Evolutionary conservation across 345 rosid species (phyloP).

Genomic region (Alliaria petiolata): DNA sequence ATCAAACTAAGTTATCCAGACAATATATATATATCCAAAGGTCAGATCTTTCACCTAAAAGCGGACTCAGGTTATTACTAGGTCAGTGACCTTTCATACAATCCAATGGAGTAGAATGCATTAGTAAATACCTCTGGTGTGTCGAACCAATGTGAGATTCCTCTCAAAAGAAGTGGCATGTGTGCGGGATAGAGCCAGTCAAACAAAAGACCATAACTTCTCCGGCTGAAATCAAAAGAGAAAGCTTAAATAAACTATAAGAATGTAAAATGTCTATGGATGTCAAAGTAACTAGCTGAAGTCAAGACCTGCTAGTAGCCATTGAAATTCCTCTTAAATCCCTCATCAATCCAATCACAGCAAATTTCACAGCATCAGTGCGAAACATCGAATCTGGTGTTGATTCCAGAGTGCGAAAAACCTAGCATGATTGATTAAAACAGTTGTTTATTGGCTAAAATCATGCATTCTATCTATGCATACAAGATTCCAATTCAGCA

Average conservation of each 20-base stretch:
- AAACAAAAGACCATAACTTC: slow-evolving; percentile 87
- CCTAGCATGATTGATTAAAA: slow-evolving; percentile 45
- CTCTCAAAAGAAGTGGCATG: slow-evolving; percentile 91
- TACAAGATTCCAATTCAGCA: background rate
- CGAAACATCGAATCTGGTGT: slow-evolving; percentile 89
- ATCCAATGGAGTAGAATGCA: slow-evolving; percentile 11
- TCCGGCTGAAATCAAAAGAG: slow-evolving; percentile 59
- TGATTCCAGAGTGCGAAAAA: slow-evolving; percentile 75
- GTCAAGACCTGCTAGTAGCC: slow-evolving; percentile 85
- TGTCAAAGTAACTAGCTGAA: slow-evolving; percentile 8
- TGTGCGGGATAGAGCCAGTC: slow-evolving; percentile 98
- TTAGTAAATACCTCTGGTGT: slow-evolving; percentile 78
- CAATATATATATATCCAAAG: background rate
- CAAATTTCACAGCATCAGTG: slow-evolving; percentile 86
- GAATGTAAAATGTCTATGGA: slow-evolving; percentile 7
- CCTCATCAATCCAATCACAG: slow-evolving; percentile 91
- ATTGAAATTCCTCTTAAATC: slow-evolving; percentile 96
- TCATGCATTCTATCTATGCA: background rate
- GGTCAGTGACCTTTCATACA: background rate
- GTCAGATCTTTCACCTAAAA: background rate
- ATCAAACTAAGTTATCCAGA: background rate
- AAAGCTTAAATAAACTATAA: slow-evolving; percentile 3
- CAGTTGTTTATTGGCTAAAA: background rate
- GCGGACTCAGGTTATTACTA: slow-evolving; percentile 3
- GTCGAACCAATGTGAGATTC: slow-evolving; percentile 92